These are phyloP conservation scores for Penicillium nordicum DNA, from an alignment of 2,329 filamentous ascomycete species.

Conservation along the genomic window DNA sequence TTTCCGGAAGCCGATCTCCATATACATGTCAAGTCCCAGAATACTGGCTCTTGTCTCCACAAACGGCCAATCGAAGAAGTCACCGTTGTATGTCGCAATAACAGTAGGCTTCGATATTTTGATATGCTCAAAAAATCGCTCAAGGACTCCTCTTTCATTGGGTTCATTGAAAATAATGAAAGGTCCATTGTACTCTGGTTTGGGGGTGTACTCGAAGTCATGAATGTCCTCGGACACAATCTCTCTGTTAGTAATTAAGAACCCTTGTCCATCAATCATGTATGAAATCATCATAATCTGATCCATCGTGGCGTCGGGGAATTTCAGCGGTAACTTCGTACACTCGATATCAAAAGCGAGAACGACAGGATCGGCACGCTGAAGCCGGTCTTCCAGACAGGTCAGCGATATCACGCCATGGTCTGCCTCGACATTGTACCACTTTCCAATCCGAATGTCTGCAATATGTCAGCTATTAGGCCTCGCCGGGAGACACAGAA, in stretches of 20 bases:
- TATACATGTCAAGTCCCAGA: conserved; percentile 98
- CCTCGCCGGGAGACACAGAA: neutral
- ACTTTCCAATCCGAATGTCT: conserved; percentile 95
- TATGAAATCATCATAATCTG: conserved; percentile 99
- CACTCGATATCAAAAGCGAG: conserved; percentile 99
- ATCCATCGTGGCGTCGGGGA: conserved; percentile 89
- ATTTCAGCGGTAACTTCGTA: conserved; percentile 91
- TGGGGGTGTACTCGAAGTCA: conserved; percentile 98
- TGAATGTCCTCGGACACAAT: conserved; percentile 96
- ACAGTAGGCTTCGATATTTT: conserved; percentile 93
- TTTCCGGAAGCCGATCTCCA: conserved; percentile 94
- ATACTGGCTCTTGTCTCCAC: conserved; percentile 90
- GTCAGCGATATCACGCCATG: conserved; percentile 81
- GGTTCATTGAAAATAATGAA: conserved; percentile 99
- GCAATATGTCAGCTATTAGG: conserved; percentile 23
- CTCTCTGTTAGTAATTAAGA: conserved; percentile 95
- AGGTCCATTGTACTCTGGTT: conserved; percentile 87
- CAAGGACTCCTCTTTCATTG: conserved; percentile 80
- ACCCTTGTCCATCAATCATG: conserved; percentile 99
- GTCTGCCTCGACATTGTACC: conserved; percentile 94
- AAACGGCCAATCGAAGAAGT: conserved; percentile 99
- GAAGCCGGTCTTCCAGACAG: conserved; percentile 80
- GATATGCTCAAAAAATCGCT: conserved; percentile 92
- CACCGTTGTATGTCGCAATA: conserved; percentile 99
- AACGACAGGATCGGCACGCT: conserved; percentile 92